phyloP scores from a whole-genome alignment of 2,329 filamentous ascomycete genomes.

The Thelonectria olida region DNA sequence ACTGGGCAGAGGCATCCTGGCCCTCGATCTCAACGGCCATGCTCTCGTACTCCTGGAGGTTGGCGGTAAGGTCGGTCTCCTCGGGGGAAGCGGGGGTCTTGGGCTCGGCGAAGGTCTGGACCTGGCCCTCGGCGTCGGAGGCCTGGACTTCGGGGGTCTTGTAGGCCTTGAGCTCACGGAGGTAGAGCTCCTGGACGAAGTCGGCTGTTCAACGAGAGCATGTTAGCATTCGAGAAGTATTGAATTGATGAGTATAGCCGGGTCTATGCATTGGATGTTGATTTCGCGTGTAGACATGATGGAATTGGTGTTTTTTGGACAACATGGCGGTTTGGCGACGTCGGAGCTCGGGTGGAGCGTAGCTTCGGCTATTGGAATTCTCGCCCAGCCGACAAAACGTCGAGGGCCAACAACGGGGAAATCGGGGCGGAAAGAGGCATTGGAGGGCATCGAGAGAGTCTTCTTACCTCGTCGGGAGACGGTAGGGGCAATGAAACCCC shows the following conservation, averaged over 20 bases:
- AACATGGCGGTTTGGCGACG: slow-evolving; percentile 29
- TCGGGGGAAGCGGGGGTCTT: slow-evolving; percentile 88
- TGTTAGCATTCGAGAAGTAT: slow-evolving; percentile 38
- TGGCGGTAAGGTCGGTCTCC: slow-evolving; percentile 90
- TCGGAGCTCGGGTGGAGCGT: slow-evolving; percentile 40
- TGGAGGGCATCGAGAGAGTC: slow-evolving; percentile 9
- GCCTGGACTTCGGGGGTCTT: slow-evolving; percentile 87
- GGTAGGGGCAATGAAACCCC: slow-evolving; percentile 69
- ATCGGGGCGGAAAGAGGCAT: neutral
- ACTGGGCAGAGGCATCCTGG: slow-evolving; percentile 71
- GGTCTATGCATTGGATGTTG: neutral
- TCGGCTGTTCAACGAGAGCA: slow-evolving; percentile 73
- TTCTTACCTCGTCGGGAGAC: slow-evolving; percentile 69
- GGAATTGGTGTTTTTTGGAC: neutral
- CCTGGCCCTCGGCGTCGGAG: slow-evolving; percentile 87
- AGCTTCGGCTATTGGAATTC: slow-evolving; percentile 40
- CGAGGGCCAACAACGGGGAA: neutral
- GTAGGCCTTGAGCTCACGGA: slow-evolving; percentile 95
- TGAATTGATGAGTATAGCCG: neutral
- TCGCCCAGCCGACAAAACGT: slow-evolving; percentile 28
- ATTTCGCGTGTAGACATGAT: neutral
- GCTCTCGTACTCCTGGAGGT: slow-evolving; percentile 92
- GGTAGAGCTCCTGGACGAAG: slow-evolving; percentile 96
- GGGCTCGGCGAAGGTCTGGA: slow-evolving; percentile 86
- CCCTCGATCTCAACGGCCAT: slow-evolving; percentile 96